Conservation (phyloP, 306 rosid genomes). For the Trifolium subterraneum region DNA sequence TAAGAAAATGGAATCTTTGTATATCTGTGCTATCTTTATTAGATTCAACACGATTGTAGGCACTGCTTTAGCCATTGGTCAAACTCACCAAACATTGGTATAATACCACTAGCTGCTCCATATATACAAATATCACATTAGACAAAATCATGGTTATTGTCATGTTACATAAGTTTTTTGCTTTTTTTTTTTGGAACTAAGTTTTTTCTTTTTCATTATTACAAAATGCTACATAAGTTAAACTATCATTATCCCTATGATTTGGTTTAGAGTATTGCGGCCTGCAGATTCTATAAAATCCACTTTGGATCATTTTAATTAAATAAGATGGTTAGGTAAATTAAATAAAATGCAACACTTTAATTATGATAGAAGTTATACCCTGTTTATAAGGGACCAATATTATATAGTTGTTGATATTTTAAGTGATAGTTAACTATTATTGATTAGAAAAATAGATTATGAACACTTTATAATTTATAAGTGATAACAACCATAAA, state of each 20-base stretch:
- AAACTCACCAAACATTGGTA: conserved; percentile 36
- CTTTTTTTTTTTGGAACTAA: no score
- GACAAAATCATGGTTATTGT: conserved; percentile 33
- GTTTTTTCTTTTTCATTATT: no score
- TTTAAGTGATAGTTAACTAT: no score
- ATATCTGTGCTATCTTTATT: conserved; percentile 34
- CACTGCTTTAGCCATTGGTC: conserved; percentile 33
- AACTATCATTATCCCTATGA: conserved; percentile 34
- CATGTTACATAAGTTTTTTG: background rate
- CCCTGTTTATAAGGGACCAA: no score
- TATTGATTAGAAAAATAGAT: no score
- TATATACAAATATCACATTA: conserved; percentile 18
- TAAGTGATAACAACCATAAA: no score
- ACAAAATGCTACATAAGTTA: no score
- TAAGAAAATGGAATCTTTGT: conserved; percentile 32
- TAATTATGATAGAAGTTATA: conserved; percentile 7
- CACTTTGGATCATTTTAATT: background rate
- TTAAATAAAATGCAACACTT: background rate
- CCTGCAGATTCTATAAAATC: conserved; percentile 37
- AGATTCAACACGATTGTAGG: conserved; percentile 41
- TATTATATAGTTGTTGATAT: no score
- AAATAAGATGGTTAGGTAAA: conserved; percentile 25
- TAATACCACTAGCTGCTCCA: conserved; percentile 22
- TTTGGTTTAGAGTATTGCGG: conserved; percentile 21
- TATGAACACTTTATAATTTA: no score